These are phyloP conservation scores for Austroboletus novae-zelandiae DNA, from an alignment of 1,284 basidiomycete species.

Conservation along the genomic window DNA sequence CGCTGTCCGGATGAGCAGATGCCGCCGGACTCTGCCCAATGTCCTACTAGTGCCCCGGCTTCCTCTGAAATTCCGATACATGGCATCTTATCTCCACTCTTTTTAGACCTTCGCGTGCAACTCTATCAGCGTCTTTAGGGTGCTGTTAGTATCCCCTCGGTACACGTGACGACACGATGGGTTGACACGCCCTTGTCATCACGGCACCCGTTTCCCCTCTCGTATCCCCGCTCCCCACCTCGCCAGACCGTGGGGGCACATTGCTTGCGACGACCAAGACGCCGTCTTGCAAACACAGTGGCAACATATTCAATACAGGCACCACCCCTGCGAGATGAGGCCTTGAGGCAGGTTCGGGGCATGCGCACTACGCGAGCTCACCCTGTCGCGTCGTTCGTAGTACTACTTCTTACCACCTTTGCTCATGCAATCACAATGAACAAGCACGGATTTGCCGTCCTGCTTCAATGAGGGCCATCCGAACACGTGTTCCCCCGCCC, in stretches of 20 bases:
- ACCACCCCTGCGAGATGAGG: neutral
- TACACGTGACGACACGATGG: conserved; percentile 1
- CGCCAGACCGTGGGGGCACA: neutral
- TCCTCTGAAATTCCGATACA: neutral
- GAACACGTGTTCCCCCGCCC: neutral
- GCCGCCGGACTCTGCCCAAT: neutral
- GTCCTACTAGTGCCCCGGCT: neutral
- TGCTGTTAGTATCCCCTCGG: conserved; percentile 12
- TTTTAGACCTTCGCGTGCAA: neutral
- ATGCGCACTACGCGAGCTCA: neutral
- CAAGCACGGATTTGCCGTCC: neutral
- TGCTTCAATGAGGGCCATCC: neutral
- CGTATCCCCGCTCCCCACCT: conserved; percentile 1
- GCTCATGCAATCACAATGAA: too few relatives aligned
- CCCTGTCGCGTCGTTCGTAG: too few relatives aligned
- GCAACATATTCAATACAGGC: neutral
- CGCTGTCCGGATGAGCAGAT: neutral
- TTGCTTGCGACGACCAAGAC: neutral
- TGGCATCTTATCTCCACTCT: conserved; percentile 7
- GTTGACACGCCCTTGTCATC: neutral
- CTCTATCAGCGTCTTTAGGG: conserved; percentile 3
- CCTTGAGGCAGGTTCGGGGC: neutral
- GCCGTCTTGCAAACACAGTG: neutral
- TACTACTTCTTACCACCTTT: too few relatives aligned
- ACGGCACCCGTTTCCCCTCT: neutral